phyloP scores from a whole-genome alignment of 768 basidiomycete species.

The Naganishia friedmannii region DNA sequence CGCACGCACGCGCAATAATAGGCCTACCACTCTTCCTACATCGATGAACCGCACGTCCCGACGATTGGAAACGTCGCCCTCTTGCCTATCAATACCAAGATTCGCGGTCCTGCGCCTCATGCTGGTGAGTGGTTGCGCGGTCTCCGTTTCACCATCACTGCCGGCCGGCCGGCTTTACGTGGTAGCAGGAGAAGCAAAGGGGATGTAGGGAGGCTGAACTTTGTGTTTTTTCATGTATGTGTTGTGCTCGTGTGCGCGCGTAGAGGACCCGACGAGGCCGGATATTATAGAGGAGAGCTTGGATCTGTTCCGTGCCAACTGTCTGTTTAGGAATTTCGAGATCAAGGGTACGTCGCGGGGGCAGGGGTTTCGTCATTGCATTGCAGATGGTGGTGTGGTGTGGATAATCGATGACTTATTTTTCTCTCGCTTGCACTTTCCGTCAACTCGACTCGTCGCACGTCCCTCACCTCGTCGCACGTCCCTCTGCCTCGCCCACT shows the following conservation, averaged over 20 bases:
- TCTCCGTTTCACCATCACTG: too few species aligned
- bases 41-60: constrained; percentile 68
- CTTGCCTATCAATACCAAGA: constrained; percentile 83
- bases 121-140: constrained; percentile 51
- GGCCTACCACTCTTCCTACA: constrained; percentile 96
- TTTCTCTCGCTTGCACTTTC: too few species aligned
- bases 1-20: constrained; percentile 48
- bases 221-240: too few species aligned
- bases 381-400: too few species aligned
- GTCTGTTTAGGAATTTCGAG: constrained; percentile 98
- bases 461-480: not conserved
- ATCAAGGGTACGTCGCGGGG: constrained; percentile 67
- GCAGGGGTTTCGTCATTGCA: too few species aligned
- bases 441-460: too few species aligned
- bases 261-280: constrained; percentile 72
- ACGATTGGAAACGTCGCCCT: constrained; percentile 86
- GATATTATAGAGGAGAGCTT: constrained; percentile 96
- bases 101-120: constrained; percentile 85
- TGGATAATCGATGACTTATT: too few species aligned
- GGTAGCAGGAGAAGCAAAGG: too few species aligned
- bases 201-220: too few species aligned
- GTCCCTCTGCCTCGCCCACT: not conserved
- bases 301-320: constrained; percentile 96
- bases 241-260: too few species aligned
- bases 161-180: too few species aligned